Percentiles rank a stretch among this genome's conserved stretches.
These are phyloP conservation scores for Apiotrichum laibachii DNA, from an alignment of 1,284 basidiomycete genomes.

Conservation along the genomic window DNA sequence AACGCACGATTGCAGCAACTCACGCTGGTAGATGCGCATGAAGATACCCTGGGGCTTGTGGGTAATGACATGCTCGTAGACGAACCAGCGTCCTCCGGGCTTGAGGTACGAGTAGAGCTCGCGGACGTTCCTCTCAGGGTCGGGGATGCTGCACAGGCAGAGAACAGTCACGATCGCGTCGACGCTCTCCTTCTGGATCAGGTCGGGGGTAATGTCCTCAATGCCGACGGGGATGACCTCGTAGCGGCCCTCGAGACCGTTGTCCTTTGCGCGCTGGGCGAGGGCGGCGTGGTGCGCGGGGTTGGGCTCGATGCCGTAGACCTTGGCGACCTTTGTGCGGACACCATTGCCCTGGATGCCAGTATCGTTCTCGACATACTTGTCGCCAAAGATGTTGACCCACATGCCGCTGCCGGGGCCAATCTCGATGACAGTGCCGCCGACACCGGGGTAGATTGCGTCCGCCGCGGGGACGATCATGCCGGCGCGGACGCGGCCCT, in stretches of 20 bases:
- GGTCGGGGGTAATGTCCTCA: slow-evolving; percentile 13
- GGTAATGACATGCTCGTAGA: slow-evolving; percentile 21
- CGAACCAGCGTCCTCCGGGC: slow-evolving; percentile 20
- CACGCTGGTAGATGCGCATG: slow-evolving; percentile 17
- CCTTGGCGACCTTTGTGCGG: slow-evolving; percentile 11
- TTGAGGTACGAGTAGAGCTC: slow-evolving; percentile 25
- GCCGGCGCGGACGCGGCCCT: slow-evolving; percentile 18
- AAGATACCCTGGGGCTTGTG: slow-evolving; percentile 7
- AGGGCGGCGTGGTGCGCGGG: slow-evolving; percentile 16
- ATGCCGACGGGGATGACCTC: slow-evolving; percentile 21
- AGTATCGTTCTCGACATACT: slow-evolving; percentile 3
- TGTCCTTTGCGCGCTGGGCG: slow-evolving; percentile 1
- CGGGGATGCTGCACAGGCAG: slow-evolving; percentile 22
- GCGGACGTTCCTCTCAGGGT: slow-evolving; percentile 18
- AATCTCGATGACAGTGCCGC: slow-evolving; percentile 19
- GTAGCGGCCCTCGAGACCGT: slow-evolving; percentile 17
- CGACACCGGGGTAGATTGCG: slow-evolving; percentile 5
- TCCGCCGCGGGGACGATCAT: not conserved
- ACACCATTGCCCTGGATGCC: not conserved
- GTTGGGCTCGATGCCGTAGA: slow-evolving; percentile 24
- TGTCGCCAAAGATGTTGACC: slow-evolving; percentile 19
- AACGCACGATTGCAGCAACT: not conserved
- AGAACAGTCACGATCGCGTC: slow-evolving; percentile 20
- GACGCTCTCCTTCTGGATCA: slow-evolving; percentile 17
- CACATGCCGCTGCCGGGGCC: slow-evolving; percentile 22